These are phyloP conservation scores for Botryosphaeria dothidea DNA, from an alignment of 2,329 filamentous ascomycete genomes.

Conservation along the genomic window DNA sequence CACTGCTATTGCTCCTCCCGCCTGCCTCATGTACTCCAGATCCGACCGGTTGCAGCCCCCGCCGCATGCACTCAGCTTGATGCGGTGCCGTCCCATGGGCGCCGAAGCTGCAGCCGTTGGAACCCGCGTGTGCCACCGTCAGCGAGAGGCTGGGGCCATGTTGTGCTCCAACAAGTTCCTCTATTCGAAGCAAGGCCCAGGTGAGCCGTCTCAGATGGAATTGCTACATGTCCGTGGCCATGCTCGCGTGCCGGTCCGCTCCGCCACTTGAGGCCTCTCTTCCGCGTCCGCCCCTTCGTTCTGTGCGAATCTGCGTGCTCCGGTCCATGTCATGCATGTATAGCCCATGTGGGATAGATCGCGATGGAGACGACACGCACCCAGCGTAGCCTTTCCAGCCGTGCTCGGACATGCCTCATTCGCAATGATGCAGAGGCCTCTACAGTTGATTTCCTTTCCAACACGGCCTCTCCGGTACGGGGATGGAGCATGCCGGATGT, in stretches of 20 bases:
- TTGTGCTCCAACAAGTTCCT: not conserved
- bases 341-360: slow-evolving; percentile 13
- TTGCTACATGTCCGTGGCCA: not conserved
- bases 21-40: slow-evolving; percentile 11
- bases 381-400: not conserved
- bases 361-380: not conserved
- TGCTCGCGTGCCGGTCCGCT: slow-evolving; percentile 11
- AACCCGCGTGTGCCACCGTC: slow-evolving; percentile 2
- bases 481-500: not conserved
- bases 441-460: not conserved
- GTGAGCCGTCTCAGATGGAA: not conserved
- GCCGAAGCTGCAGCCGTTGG: slow-evolving; percentile 6
- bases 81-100: not conserved
- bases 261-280: not conserved
- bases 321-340: slow-evolving; percentile 1
- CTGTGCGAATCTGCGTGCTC: not conserved
- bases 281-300: not conserved
- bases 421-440: not conserved
- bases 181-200: not conserved
- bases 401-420: not conserved
- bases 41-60: slow-evolving; percentile 3
- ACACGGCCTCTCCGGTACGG: not conserved
- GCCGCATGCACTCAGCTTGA: slow-evolving; percentile 4
- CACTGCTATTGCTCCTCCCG: not conserved
- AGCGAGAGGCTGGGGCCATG: slow-evolving; percentile 7